Percentiles rank a stretch among this genome's conserved stretches.
These are phyloP conservation scores for Oryza australiensis DNA, from an alignment of 176 grass and related monocot species.

Conservation along the genomic window DNA sequence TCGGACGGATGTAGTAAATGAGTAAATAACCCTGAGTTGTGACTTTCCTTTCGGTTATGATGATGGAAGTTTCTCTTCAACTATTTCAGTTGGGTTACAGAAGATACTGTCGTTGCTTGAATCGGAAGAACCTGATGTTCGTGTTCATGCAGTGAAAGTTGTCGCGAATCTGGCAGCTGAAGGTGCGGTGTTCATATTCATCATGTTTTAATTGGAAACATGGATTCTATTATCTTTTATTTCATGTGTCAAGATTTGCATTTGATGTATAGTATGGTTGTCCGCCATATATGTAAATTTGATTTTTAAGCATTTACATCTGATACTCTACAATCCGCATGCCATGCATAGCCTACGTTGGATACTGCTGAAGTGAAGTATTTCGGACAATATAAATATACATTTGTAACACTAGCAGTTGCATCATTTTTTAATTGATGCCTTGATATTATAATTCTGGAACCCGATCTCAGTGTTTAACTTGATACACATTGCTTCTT, in stretches of 20 bases:
- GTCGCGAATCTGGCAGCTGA: constrained; percentile 98
- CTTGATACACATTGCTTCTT: constrained; percentile 1
- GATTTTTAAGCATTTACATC: constrained; percentile 22
- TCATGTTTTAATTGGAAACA: neutral
- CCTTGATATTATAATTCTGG: neutral
- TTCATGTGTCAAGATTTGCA: neutral
- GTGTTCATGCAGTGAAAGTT: constrained; percentile 98
- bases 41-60: neutral
- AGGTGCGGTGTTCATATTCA: constrained; percentile 53
- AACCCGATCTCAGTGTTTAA: neutral
- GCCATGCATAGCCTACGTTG: neutral
- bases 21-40: neutral
- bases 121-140: constrained; percentile 96
- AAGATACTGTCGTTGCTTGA: constrained; percentile 99
- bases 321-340: neutral
- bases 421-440: neutral
- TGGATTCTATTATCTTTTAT: neutral
- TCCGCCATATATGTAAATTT: constrained; percentile 11
- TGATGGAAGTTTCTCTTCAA: constrained; percentile 32
- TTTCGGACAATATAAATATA: neutral
- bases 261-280: constrained; percentile 12
- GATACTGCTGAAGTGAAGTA: neutral
- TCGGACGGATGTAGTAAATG: no score
- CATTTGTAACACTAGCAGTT: neutral
- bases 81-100: constrained; percentile 81